phyloP scores from a whole-genome alignment of 1,284 basidiomycete species.

The Mycosarcoma maydis region DNA sequence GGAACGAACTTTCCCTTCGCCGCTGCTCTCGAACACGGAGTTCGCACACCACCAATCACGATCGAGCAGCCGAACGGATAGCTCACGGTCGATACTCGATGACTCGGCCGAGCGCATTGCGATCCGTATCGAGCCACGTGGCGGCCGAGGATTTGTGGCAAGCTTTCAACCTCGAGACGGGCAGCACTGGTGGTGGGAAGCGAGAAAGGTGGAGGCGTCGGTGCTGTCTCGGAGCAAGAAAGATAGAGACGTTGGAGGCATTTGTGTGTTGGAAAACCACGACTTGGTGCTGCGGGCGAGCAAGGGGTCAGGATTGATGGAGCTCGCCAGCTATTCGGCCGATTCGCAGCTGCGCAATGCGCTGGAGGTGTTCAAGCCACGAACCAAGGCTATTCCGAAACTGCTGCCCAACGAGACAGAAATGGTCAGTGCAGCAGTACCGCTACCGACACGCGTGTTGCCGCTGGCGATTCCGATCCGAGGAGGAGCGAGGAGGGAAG shows the following conservation, averaged over 20 bases:
- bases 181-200: constrained; percentile 29
- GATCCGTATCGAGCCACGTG: constrained; percentile 24
- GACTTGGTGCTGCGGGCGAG: constrained; percentile 19
- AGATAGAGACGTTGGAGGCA: background rate
- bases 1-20: constrained; percentile 37
- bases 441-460: constrained; percentile 23
- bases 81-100: constrained; percentile 11
- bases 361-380: constrained; percentile 32
- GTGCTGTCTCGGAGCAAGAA: constrained; percentile 12
- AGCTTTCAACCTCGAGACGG: constrained; percentile 21
- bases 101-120: constrained; percentile 9
- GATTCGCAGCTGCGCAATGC: constrained; percentile 43
- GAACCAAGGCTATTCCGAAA: constrained; percentile 18
- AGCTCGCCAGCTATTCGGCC: constrained; percentile 38
- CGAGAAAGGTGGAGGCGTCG: constrained; percentile 26
- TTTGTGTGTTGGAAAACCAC: constrained; percentile 13
- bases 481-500: constrained; percentile 1
- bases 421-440: constrained; percentile 5
- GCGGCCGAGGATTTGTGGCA: constrained; percentile 20
- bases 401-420: constrained; percentile 19
- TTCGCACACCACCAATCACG: constrained; percentile 8
- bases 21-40: constrained; percentile 17
- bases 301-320: constrained; percentile 9
- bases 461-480: constrained; percentile 26
- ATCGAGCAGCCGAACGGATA: constrained; percentile 9